Evolutionary conservation across 345 rosid species (phyloP).

Genomic region (Bruguiera parviflora): DNA sequence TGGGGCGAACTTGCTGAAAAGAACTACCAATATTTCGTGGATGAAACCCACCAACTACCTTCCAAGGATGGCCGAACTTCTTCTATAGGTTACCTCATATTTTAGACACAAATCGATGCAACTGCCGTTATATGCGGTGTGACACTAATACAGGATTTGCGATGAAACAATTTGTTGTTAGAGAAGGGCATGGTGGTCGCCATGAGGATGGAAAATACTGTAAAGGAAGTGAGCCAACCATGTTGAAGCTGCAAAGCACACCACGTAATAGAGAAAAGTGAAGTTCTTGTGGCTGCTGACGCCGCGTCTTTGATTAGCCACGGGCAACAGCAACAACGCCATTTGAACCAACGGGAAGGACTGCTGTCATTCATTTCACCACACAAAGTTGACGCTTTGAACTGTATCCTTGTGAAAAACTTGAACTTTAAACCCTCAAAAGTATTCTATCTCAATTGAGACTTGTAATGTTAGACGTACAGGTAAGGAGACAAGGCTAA

Average conservation of each 20-base stretch:
- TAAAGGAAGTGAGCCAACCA: conserved; percentile 67
- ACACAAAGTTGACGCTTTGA: conserved; percentile 20
- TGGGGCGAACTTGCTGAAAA: no score
- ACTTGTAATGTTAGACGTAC: background rate
- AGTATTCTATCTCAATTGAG: background rate
- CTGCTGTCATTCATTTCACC: conserved; percentile 74
- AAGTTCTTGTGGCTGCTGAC: conserved; percentile 42
- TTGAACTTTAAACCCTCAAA: no score
- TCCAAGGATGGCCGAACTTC: no score
- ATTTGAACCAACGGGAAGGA: conserved; percentile 44
- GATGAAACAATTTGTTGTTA: conserved; percentile 18
- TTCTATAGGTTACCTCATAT: no score
- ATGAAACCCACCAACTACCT: no score
- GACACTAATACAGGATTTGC: no score
- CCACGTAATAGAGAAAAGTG: conserved; percentile 43
- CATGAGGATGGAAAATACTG: conserved; percentile 72
- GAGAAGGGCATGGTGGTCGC: conserved; percentile 66
- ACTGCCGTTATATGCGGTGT: no score
- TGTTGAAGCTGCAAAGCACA: conserved; percentile 67
- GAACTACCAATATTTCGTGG: no score
- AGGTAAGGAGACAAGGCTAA: background rate
- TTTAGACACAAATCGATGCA: no score
- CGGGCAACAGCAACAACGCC: conserved; percentile 59
- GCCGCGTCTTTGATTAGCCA: conserved; percentile 38
- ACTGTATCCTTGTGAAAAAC: no score